These are phyloP conservation scores for Onygena corvina DNA, from an alignment of 2,329 filamentous ascomycete species.

Conservation along the genomic window DNA sequence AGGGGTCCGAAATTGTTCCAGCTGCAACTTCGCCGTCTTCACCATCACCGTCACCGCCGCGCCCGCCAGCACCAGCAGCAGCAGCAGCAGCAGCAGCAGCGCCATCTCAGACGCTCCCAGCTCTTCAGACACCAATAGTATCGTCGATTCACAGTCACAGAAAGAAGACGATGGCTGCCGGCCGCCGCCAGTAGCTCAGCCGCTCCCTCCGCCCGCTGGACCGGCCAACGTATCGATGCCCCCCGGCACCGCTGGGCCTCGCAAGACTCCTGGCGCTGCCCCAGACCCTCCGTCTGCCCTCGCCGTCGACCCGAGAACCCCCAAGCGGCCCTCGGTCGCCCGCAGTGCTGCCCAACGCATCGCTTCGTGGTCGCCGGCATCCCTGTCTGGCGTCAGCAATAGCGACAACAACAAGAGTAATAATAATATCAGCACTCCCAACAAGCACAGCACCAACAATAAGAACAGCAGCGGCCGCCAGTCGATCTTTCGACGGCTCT, in stretches of 20 bases:
- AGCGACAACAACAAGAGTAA: background rate
- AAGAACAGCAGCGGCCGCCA: conserved; percentile 14
- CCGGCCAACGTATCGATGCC: conserved; percentile 8
- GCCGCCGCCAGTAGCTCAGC: background rate
- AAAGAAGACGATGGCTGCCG: background rate
- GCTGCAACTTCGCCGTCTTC: background rate
- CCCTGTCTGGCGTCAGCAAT: background rate
- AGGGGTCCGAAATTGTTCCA: conserved; percentile 1
- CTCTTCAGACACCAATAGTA: conserved; percentile 14
- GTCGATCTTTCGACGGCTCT: conserved; percentile 33
- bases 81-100: conserved; percentile 5
- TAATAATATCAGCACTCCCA: background rate
- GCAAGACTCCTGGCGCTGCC: background rate
- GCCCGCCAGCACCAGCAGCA: conserved; percentile 9
- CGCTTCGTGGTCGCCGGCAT: conserved; percentile 13
- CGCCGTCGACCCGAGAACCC: conserved; percentile 9
- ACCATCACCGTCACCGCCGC: conserved; percentile 2
- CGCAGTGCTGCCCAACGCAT: conserved; percentile 13
- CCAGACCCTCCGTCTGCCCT: background rate
- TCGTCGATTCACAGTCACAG: conserved; percentile 1
- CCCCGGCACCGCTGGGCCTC: background rate
- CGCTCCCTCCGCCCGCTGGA: conserved; percentile 1
- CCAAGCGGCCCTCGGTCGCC: conserved; percentile 11
- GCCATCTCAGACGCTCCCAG: conserved; percentile 18
- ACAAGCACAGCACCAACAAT: background rate